Conservation (phyloP, 257 asterid genomes). For the Apocynum venetum region DNA sequence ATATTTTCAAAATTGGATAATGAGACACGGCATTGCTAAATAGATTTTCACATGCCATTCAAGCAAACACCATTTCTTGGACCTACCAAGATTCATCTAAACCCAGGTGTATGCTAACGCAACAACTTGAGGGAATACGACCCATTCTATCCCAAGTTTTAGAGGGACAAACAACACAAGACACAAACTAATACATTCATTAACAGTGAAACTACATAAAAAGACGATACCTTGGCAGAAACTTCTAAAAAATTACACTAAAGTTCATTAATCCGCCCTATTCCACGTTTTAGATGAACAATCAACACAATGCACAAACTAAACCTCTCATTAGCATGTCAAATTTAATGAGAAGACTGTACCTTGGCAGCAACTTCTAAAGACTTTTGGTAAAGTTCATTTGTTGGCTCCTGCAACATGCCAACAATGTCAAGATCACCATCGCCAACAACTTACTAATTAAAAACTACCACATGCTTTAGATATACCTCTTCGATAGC, state of each 20-base stretch:
- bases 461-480: conserved; percentile 5
- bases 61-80: background rate
- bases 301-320: background rate
- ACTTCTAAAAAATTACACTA: background rate
- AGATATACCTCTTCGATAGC: conserved; percentile 62
- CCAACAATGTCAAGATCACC: conserved; percentile 1
- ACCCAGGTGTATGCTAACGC: background rate
- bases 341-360: background rate
- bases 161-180: too few relatives aligned
- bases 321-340: background rate
- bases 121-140: background rate
- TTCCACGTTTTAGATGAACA: background rate
- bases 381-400: conserved; percentile 76
- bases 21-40: background rate
- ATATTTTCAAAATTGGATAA: background rate
- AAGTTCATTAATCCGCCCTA: background rate
- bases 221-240: background rate
- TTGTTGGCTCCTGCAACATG: conserved; percentile 65
- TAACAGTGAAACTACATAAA: too few relatives aligned
- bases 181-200: too few relatives aligned
- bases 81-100: background rate
- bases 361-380: conserved; percentile 81
- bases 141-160: too few relatives aligned
- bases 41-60: background rate
- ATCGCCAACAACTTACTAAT: background rate